Conservation (phyloP, 2,329 filamentous ascomycete genomes). For the Harringtonia lauricola region DNA sequence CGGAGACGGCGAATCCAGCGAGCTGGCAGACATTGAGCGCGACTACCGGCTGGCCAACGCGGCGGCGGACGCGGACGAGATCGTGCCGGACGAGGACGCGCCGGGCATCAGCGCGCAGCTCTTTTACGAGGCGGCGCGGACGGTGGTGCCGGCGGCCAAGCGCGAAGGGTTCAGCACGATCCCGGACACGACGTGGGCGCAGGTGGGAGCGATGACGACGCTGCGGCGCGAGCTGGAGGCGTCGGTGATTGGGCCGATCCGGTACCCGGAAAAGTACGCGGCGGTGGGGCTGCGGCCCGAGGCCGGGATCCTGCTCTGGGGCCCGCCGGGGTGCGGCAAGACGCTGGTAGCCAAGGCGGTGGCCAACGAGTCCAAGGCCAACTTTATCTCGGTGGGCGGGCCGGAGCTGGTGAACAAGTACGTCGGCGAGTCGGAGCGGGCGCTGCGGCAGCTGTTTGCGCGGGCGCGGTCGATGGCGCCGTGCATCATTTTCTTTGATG, state of each 20-base stretch:
- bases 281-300: conserved; percentile 69
- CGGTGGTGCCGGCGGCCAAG: conserved; percentile 70
- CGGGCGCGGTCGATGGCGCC: conserved; percentile 78
- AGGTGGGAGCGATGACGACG: conserved; percentile 75
- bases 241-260: conserved; percentile 85
- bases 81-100: conserved; percentile 11
- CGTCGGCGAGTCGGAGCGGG: conserved; percentile 89
- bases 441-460: conserved; percentile 83
- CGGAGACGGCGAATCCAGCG: neutral
- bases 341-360: conserved; percentile 93
- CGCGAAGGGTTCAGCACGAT: conserved; percentile 93
- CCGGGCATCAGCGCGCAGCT: conserved; percentile 39
- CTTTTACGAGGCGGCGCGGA: conserved; percentile 64
- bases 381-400: conserved; percentile 96
- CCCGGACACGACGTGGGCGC: conserved; percentile 83
- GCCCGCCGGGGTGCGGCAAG: conserved; percentile 92
- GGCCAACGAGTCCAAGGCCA: conserved; percentile 88
- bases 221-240: conserved; percentile 72
- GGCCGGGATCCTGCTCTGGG: conserved; percentile 88
- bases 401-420: conserved; percentile 96
- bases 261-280: conserved; percentile 65
- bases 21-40: neutral
- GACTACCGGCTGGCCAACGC: neutral
- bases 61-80: neutral
- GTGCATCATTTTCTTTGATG: conserved; percentile 96